These are phyloP conservation scores for Fusarium lateritium DNA, from an alignment of 2,329 filamentous ascomycete genomes.

Conservation along the genomic window DNA sequence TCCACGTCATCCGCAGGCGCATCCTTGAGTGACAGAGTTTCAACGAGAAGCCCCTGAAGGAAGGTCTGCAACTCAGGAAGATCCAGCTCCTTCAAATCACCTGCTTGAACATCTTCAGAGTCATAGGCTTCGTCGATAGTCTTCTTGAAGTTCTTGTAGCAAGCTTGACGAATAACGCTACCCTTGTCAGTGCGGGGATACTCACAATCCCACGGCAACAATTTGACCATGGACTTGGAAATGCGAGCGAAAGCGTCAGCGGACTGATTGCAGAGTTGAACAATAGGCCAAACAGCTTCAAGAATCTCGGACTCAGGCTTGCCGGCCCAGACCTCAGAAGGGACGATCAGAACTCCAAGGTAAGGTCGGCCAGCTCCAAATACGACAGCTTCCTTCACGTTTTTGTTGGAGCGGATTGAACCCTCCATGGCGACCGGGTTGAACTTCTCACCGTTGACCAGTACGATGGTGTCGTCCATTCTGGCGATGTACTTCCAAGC, in stretches of 20 bases:
- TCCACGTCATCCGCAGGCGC: conserved; percentile 60
- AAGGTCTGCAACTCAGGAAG: conserved; percentile 52
- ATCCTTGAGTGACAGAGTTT: conserved; percentile 11
- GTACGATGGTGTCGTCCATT: conserved; percentile 60
- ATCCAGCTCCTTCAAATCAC: conserved; percentile 14
- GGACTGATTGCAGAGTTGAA: conserved; percentile 64
- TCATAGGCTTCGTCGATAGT: conserved; percentile 60
- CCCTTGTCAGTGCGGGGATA: conserved; percentile 68
- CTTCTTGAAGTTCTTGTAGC: conserved; percentile 60
- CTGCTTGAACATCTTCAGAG: conserved; percentile 1
- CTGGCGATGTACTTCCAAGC: conserved; percentile 63
- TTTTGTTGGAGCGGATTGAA: conserved; percentile 63
- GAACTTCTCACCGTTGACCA: conserved; percentile 64
- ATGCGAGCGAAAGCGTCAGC: conserved; percentile 68
- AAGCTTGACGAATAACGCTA: conserved; percentile 64
- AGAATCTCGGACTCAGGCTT: conserved; percentile 62
- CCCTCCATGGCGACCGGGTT: conserved; percentile 64
- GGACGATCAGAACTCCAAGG: conserved; percentile 68
- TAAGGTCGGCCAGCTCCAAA: conserved; percentile 68
- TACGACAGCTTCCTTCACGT: conserved; percentile 68
- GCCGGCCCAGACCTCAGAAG: conserved; percentile 57
- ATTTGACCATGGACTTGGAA: conserved; percentile 65
- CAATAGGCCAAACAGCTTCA: conserved; percentile 61
- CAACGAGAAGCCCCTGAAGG: conserved; percentile 51
- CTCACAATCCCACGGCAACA: conserved; percentile 60